phyloP scores from a whole-genome alignment of 2,329 filamentous ascomycete species.

The Pseudogymnoascus sp. region DNA sequence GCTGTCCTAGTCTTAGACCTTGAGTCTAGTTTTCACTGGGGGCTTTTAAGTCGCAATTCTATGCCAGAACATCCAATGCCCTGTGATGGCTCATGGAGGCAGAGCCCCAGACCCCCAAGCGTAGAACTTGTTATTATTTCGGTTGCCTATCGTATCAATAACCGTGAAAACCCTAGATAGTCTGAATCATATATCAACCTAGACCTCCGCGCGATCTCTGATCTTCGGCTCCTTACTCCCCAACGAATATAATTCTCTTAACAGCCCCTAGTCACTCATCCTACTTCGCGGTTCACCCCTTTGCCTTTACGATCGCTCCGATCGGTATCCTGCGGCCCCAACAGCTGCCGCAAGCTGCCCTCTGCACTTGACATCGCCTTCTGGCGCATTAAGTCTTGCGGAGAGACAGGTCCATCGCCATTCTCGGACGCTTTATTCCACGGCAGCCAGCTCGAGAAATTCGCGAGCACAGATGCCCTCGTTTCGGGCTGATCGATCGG shows the following conservation, averaged over 20 bases:
- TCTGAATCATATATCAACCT: not conserved
- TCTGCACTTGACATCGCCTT: constrained; percentile 41
- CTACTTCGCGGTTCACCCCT: constrained; percentile 17
- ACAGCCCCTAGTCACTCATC: not conserved
- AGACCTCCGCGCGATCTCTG: not conserved
- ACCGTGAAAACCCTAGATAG: not conserved
- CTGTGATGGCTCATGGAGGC: not conserved
- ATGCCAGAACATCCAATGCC: not conserved
- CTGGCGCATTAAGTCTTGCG: constrained; percentile 12
- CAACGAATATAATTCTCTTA: not conserved
- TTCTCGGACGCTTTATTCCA: constrained; percentile 16
- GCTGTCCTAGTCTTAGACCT: not conserved
- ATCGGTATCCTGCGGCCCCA: constrained; percentile 32
- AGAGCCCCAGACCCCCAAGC: not conserved
- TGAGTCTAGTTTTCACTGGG: not conserved
- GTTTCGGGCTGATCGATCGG: constrained; percentile 22
- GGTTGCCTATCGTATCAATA: not conserved
- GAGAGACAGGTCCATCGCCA: not conserved
- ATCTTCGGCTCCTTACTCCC: not conserved
- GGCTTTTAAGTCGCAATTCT: not conserved
- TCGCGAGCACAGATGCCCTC: constrained; percentile 22
- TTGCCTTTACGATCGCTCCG: constrained; percentile 25
- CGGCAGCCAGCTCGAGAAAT: constrained; percentile 26
- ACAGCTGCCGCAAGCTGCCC: constrained; percentile 45
- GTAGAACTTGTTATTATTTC: not conserved